phyloP scores from a whole-genome alignment of 2,329 filamentous ascomycete genomes.

The Clathrospora elynae region DNA sequence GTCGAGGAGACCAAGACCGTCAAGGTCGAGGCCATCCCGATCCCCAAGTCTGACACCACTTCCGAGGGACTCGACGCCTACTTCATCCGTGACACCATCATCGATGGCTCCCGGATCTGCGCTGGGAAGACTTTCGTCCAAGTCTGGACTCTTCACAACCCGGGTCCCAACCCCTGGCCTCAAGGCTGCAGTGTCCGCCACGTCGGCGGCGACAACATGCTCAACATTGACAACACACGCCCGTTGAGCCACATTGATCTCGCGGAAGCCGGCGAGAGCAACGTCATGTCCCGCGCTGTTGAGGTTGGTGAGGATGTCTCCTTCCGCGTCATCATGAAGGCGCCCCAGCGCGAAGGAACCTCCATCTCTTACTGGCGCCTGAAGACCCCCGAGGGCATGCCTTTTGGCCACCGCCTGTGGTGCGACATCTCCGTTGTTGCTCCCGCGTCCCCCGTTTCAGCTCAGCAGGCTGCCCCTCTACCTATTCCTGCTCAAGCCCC shows the following conservation, averaged over 20 bases:
- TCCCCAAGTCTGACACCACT: conserved; percentile 12
- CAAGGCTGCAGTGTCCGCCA: conserved; percentile 88
- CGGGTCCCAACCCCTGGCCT: conserved; percentile 80
- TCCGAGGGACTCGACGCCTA: conserved; percentile 60
- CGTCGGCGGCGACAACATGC: conserved; percentile 95
- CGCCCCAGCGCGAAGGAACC: conserved; percentile 75
- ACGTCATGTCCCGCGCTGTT: conserved; percentile 71
- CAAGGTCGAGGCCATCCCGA: conserved; percentile 22
- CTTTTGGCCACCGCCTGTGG: conserved; percentile 94
- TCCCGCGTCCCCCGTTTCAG: conserved; percentile 12
- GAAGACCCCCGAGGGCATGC: conserved; percentile 76
- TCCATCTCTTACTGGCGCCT: conserved; percentile 96
- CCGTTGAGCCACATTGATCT: conserved; percentile 80
- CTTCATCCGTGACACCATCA: conserved; percentile 78
- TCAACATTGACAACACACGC: conserved; percentile 79
- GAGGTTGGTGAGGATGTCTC: conserved; percentile 73
- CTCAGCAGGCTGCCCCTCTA: conserved; percentile 1
- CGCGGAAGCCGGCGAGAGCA: conserved; percentile 79
- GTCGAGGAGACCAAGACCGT: conserved; percentile 10
- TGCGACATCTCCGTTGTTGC: conserved; percentile 78
- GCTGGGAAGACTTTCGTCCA: conserved; percentile 81
- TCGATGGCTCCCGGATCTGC: conserved; percentile 74
- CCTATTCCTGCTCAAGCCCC: conserved; percentile 8
- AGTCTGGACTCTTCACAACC: conserved; percentile 89
- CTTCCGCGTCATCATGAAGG: conserved; percentile 85